Evolutionary conservation across 2,329 filamentous ascomycete species (phyloP), one percentile per base, ranked within the genome.

Genomic region (Raffaelea deltoideospora): DNA sequence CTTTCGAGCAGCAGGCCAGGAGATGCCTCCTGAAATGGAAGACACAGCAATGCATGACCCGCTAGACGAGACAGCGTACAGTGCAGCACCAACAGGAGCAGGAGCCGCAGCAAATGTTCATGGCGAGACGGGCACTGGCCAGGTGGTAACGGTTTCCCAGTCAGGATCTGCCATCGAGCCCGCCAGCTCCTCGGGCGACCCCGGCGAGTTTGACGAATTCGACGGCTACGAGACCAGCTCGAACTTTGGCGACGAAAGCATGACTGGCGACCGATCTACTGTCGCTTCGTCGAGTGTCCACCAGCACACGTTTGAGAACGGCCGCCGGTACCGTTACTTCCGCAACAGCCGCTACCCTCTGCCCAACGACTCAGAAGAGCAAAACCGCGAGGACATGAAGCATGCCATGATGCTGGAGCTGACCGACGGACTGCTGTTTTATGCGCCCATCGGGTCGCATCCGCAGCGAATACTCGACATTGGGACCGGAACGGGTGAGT

Each of bases 371-470:
- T 54, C 61, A n/a, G 44, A 50, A 3, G 61, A 65, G 42, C 61
- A 63, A 43, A 58, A 59, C 41, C 48, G 62, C 18, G 59, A 64
- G 43, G 57, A 57, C 39, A 61, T 60, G 40, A 59, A 60, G 40
- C 65, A 69, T 41, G 50, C 53, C n/a, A 50, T 64, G 44, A 62
- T 69, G 48, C 52, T 62, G 5, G 55, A 71, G 40, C 38, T 66
- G 27, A 55, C 53, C 23, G 57, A 60, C 41, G 60, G 61, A 1
- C 53, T 53, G 23, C 50, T 65, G 14, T 61, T 62, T 39, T 51
- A 56, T 29, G 52, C 61, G 3, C 59, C 60, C 6, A 50, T 65
- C 22, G 56, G 53, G n/a, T 49, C 36, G 18, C 27, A 32, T n/a
- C 35, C 37, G 14, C 35, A 42, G 23, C 37, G 38, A 24, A 42